A percentile compares a stretch with the other conserved stretches of the same genome.
Conservation (phyloP, 2,329 filamentous ascomycete genomes). For the Paramyrothecium roridum region DNA sequence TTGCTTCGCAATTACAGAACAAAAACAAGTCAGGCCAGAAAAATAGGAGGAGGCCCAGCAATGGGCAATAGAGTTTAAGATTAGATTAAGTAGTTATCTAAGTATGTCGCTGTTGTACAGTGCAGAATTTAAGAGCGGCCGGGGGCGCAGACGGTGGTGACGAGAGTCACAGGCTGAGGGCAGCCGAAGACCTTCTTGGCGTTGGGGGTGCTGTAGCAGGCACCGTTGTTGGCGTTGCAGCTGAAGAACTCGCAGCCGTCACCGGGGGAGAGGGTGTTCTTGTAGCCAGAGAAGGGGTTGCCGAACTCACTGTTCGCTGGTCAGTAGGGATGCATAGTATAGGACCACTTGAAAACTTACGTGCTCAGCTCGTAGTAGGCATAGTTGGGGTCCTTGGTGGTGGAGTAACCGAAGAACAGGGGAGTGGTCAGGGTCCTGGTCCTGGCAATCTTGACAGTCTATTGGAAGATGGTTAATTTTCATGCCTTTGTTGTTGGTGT, state of each 20-base stretch:
- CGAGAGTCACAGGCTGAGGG: conserved; percentile 34
- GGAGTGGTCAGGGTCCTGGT: conserved; percentile 30
- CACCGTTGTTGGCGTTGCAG: conserved; percentile 28
- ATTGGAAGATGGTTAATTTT: background rate
- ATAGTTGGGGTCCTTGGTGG: conserved; percentile 27
- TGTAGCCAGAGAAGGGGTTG: conserved; percentile 34
- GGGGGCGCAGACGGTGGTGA: conserved; percentile 20
- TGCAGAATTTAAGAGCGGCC: no score
- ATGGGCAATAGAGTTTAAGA: no score
- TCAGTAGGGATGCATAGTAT: no score
- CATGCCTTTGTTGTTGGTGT: background rate
- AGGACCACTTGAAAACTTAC: no score
- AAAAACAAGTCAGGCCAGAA: no score
- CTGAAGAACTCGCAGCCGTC: conserved; percentile 33
- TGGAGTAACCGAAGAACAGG: conserved; percentile 41
- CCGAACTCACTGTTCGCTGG: conserved; percentile 23
- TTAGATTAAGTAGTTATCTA: no score
- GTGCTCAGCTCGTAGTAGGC: conserved; percentile 31
- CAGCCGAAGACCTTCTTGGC: conserved; percentile 33
- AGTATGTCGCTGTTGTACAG: no score
- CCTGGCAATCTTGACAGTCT: conserved; percentile 39
- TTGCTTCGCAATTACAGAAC: no score
- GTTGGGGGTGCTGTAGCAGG: conserved; percentile 38
- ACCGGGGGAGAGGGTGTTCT: conserved; percentile 33
- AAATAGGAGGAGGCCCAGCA: no score